Conservation (phyloP, 805 yeast species). For the Clavispora asparagi region DNA sequence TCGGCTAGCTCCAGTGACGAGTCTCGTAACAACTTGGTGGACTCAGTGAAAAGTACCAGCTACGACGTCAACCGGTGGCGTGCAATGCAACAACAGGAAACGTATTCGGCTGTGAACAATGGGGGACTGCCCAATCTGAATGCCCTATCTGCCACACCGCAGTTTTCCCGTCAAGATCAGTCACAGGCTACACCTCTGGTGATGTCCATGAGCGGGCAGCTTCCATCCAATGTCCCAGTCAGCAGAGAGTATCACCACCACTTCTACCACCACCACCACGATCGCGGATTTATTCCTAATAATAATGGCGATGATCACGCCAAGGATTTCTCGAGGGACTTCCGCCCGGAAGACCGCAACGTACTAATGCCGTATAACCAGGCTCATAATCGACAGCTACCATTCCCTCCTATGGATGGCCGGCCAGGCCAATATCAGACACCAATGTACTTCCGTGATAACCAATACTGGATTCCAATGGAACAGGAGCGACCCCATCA, state of each 20-base stretch:
- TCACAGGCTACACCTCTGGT: not conserved
- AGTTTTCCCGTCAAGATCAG: not conserved
- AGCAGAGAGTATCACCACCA: constrained; percentile 1
- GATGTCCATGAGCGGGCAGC: not conserved
- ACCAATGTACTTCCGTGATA: not conserved
- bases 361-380: not conserved
- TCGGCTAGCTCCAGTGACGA: not conserved
- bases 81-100: constrained; percentile 8
- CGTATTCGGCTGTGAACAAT: not conserved
- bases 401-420: not conserved
- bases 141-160: too few relatives aligned
- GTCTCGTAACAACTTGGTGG: not conserved
- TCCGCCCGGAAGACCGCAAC: not conserved
- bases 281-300: constrained; percentile 17
- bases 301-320: constrained; percentile 29
- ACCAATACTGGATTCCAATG: not conserved
- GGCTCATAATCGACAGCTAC: too few relatives aligned
- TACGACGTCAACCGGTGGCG: constrained; percentile 15
- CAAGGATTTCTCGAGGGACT: constrained; percentile 1
- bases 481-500: not conserved
- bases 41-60: constrained; percentile 4
- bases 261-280: constrained; percentile 5
- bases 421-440: not conserved
- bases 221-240: not conserved
- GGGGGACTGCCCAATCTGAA: not conserved